A percentile compares a stretch with the other conserved stretches of the same genome.
These are phyloP conservation scores for Kodamaea plutei DNA, from an alignment of 1,139 yeast genomes.

Conservation along the genomic window DNA sequence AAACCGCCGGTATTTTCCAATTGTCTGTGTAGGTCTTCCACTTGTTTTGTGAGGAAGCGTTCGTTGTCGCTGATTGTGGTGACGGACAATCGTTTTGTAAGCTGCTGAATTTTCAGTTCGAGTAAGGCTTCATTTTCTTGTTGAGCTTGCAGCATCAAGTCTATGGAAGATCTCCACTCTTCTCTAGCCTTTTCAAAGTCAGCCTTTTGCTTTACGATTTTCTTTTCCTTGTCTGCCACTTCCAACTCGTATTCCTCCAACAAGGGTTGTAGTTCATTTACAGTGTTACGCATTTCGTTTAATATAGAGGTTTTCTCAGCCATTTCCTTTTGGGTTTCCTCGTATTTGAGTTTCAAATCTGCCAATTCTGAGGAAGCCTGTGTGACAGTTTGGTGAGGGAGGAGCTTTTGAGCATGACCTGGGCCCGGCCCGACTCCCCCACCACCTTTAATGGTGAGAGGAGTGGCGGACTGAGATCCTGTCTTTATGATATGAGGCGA, in stretches of 20 bases:
- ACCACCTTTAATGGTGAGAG: background rate
- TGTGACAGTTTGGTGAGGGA: constrained; percentile 2
- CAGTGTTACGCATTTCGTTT: constrained; percentile 39
- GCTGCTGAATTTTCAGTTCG: constrained; percentile 25
- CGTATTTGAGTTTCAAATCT: constrained; percentile 19
- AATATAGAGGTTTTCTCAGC: constrained; percentile 33
- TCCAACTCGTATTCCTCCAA: constrained; percentile 43
- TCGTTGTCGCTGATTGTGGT: too few relatives aligned
- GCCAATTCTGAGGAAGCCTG: constrained; percentile 11
- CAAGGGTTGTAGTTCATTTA: constrained; percentile 44
- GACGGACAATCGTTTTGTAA: constrained; percentile 8
- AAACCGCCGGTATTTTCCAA: background rate
- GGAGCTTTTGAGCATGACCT: background rate
- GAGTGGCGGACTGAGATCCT: background rate
- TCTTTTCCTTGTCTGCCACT: constrained; percentile 41
- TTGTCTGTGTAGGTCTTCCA: constrained; percentile 1
- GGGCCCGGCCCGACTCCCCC: background rate
- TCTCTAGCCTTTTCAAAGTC: constrained; percentile 51
- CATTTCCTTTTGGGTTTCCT: constrained; percentile 25
- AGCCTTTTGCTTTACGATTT: constrained; percentile 38
- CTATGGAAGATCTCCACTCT: constrained; percentile 56
- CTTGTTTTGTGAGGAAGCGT: background rate
- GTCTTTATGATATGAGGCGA: background rate
- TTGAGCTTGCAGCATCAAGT: constrained; percentile 44
- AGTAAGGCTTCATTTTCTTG: constrained; percentile 39